phyloP scores from a whole-genome alignment of 148 eudicot species.

The Polygonum aviculare region DNA sequence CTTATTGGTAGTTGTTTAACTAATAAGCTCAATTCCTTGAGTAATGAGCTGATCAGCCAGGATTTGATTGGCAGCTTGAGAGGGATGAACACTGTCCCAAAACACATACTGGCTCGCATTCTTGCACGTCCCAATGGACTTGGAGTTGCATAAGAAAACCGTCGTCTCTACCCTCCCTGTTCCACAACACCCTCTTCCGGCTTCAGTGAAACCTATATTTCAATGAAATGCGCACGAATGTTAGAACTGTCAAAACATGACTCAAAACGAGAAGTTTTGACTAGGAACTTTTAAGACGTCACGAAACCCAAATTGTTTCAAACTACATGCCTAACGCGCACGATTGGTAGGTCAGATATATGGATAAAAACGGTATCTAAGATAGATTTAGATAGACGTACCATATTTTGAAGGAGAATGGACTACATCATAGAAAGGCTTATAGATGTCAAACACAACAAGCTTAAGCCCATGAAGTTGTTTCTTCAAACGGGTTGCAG shows the following conservation, averaged over 20 bases:
- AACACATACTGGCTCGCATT: slow-evolving; percentile 84
- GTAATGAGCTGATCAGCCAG: slow-evolving; percentile 56
- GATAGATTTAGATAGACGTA: slow-evolving; percentile 12
- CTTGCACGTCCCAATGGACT: slow-evolving; percentile 69
- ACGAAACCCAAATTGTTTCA: too few relatives aligned
- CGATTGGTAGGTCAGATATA: not conserved
- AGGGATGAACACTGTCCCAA: slow-evolving; percentile 97
- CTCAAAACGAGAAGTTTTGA: too few relatives aligned
- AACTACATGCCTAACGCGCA: too few relatives aligned
- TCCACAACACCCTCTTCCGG: slow-evolving; percentile 85
- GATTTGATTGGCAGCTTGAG: slow-evolving; percentile 80
- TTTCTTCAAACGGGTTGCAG: slow-evolving; percentile 47
- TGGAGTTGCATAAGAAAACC: slow-evolving; percentile 60
- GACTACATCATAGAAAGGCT: slow-evolving; percentile 66
- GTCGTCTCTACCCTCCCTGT: slow-evolving; percentile 90
- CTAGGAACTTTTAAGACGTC: too few relatives aligned
- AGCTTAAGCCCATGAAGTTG: slow-evolving; percentile 62
- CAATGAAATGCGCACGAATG: not conserved
- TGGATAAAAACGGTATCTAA: not conserved
- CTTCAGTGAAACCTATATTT: slow-evolving; percentile 65
- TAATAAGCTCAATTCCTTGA: slow-evolving; percentile 57
- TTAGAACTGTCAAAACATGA: not conserved
- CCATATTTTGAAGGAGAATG: slow-evolving; percentile 56
- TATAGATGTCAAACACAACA: slow-evolving; percentile 73
- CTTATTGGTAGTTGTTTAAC: not conserved